These are phyloP conservation scores for Samsoniella hepiali DNA, from an alignment of 2,329 filamentous ascomycete species.

Conservation along the genomic window DNA sequence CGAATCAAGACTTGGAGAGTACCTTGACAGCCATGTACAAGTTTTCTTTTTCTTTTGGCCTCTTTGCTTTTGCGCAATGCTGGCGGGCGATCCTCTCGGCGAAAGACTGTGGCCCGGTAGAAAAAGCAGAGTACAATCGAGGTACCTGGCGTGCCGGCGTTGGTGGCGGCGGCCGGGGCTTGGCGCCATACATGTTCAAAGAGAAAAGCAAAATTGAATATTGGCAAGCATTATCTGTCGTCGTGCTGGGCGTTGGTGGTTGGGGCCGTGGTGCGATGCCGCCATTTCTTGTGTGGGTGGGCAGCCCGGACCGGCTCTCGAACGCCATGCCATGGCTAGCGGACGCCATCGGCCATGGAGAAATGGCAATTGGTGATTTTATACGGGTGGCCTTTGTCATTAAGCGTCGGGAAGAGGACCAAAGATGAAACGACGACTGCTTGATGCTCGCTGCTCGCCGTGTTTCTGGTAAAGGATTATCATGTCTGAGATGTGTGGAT, in stretches of 20 bases:
- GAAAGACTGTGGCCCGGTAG: slow-evolving; percentile 29
- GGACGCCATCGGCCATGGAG: not conserved
- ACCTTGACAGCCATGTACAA: not conserved
- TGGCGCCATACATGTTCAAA: not conserved
- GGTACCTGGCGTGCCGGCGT: not conserved
- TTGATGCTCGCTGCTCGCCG: not conserved
- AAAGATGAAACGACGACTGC: not conserved
- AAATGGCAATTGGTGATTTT: not conserved
- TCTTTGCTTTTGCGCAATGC: slow-evolving; percentile 48
- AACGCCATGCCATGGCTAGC: not conserved
- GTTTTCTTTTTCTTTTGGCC: not conserved
- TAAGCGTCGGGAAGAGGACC: not conserved
- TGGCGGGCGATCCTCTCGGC: slow-evolving; percentile 42
- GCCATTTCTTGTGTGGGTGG: slow-evolving; percentile 1
- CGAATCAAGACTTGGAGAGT: too few relatives aligned
- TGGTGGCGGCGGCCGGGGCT: not conserved
- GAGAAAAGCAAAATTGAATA: not conserved
- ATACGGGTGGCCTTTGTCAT: not conserved
- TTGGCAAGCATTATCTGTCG: not conserved
- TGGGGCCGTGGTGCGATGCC: not conserved
- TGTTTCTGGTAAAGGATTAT: not conserved
- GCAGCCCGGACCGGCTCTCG: not conserved
- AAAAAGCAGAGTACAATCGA: not conserved
- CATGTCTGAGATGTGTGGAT: not conserved
- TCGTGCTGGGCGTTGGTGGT: not conserved